Percentiles rank a stretch among this genome's conserved stretches.
These are phyloP conservation scores for Elsinoe arachidis DNA, from an alignment of 2,329 filamentous ascomycete species.

Conservation along the genomic window DNA sequence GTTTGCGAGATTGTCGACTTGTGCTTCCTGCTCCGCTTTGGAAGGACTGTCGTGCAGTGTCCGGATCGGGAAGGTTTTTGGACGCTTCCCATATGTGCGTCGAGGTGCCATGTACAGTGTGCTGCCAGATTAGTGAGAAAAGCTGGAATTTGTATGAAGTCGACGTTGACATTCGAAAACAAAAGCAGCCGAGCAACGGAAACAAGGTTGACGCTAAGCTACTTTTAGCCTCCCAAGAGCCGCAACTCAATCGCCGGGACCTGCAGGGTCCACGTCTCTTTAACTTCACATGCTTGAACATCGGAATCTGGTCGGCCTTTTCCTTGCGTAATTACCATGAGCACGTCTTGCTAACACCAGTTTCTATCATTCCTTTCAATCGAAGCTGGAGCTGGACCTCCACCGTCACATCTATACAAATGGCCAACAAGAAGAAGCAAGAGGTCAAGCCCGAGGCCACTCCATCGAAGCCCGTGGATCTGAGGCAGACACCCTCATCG, in stretches of 20 bases:
- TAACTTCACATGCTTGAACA: not conserved
- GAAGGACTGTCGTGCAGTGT: not conserved
- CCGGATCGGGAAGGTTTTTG: not conserved
- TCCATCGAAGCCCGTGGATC: not conserved
- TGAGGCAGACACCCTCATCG: not conserved
- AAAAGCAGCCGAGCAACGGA: not conserved
- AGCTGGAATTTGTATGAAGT: not conserved
- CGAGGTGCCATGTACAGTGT: not conserved
- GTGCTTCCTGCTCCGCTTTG: not conserved
- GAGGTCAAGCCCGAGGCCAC: not conserved
- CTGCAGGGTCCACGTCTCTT: conserved; percentile 9
- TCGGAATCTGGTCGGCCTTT: not conserved
- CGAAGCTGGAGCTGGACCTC: not conserved
- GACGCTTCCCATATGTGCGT: not conserved
- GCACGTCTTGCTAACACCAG: not conserved
- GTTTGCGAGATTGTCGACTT: not conserved
- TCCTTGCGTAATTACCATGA: not conserved
- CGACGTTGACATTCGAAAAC: conserved; percentile 5
- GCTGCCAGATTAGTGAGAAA: not conserved
- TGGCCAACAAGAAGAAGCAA: conserved; percentile 6
- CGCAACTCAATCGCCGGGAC: not conserved
- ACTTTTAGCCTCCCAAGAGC: not conserved
- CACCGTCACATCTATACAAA: not conserved
- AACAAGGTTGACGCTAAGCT: not conserved
- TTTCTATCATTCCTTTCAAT: not conserved